Percentiles rank a stretch among this genome's conserved stretches.
These are phyloP conservation scores for Trichocomaceae sp. DNA, from an alignment of 2,329 filamentous ascomycete species.

Conservation along the genomic window DNA sequence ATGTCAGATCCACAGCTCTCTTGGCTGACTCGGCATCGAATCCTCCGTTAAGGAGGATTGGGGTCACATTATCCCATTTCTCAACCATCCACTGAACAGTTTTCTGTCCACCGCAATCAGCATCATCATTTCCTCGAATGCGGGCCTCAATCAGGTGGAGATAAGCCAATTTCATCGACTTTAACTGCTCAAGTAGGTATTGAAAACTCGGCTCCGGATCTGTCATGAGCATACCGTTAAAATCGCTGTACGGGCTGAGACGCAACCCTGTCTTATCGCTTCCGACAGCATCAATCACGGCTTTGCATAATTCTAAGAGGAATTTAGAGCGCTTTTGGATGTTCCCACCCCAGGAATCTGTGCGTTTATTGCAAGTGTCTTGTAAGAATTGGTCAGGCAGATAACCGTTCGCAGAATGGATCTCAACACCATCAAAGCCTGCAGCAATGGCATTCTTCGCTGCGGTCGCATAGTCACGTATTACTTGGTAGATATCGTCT, in stretches of 20 bases:
- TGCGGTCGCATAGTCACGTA: slow-evolving; percentile 36
- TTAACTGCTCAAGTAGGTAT: background rate
- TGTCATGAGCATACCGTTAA: slow-evolving; percentile 42
- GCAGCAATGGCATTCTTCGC: slow-evolving; percentile 45
- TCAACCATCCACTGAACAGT: no score
- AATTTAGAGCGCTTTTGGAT: slow-evolving; percentile 48
- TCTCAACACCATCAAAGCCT: slow-evolving; percentile 47
- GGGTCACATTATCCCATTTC: no score
- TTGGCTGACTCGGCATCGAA: no score
- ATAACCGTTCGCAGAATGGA: slow-evolving; percentile 44
- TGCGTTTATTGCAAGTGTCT: slow-evolving; percentile 40
- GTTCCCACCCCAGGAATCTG: slow-evolving; percentile 44
- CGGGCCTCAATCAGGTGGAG: background rate
- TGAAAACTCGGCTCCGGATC: slow-evolving; percentile 53
- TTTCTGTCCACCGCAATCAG: no score
- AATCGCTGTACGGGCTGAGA: slow-evolving; percentile 33
- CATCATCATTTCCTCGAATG: no score
- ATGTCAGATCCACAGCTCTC: no score
- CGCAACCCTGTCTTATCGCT: slow-evolving; percentile 36
- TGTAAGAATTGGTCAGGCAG: slow-evolving; percentile 46
- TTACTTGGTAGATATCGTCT: slow-evolving; percentile 37
- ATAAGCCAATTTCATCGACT: background rate
- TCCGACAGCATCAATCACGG: slow-evolving; percentile 37
- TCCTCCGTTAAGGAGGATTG: no score
- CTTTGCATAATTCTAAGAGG: slow-evolving; percentile 43